Base-by-base conservation (phyloP, 2,329 filamentous ascomycete species). In the Stachybotrys chlorohalonatus region DNA sequence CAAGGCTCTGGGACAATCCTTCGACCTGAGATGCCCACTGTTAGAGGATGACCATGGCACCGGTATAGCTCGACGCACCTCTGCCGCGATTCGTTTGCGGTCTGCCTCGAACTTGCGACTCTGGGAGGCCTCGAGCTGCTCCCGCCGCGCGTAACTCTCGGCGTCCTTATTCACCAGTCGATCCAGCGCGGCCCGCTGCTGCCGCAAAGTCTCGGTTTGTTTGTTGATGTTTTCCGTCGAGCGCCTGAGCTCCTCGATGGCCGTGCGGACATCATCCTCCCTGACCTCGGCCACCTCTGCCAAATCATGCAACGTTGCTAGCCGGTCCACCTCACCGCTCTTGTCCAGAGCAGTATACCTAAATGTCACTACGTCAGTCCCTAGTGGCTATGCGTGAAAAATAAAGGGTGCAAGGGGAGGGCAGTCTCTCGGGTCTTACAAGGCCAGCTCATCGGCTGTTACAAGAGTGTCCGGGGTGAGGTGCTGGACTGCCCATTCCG, bases 211-310 rank as follows among this genome's bases (percentile, higher is more conserved):
- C 63, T 83, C 80, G 31, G 78, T 84, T 63, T 89, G 86, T 66
- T 80, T 79, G 57, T 80, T 75, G 31, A 89, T 86, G 16, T 77
- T 78, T 16, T 76, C 76, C 1, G 86, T 89, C 1, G 86, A 87
- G 45, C 74, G 74, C 56, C 81, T 76, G n/a, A 90, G 73, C 53
- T 86, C 80, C 3, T 79, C 75, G 52, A 87, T 82, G 15, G 86
- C 86, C 47, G 73, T 68, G 53, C 75, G 74, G 54, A 89, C 72
- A 52, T 88, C 83, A 31, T 78, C 71, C 55, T 88, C 84, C 13
- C 74, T 70, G 49, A 87, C 67, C 6, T 79, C 75, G 53, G 76
- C 77, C 39, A 78, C 68, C 36, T 71, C 62, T 5, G 73, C 70
- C n/a, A 78, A 60, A 58, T 82, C 75, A 54, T 76, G 69, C 45